Conservation (phyloP, 495 filamentous ascomycete species). For the Hyaloscypha bicolor region DNA sequence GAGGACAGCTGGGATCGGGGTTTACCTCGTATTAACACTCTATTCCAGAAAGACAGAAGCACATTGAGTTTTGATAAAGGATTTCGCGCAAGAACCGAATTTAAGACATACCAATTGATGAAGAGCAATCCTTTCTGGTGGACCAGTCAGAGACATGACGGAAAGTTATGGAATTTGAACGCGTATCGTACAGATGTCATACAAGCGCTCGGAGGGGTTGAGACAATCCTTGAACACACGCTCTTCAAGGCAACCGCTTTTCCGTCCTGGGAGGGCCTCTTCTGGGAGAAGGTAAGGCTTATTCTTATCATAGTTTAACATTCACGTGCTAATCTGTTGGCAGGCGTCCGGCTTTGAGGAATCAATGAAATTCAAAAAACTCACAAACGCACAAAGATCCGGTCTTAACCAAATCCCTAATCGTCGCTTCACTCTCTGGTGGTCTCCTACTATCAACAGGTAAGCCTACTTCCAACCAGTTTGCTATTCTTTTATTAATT, state of each 20-base stretch:
- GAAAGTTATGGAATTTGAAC: conserved; percentile 98
- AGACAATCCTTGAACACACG: conserved; percentile 98
- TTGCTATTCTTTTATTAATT: not conserved
- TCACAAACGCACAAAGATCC: conserved; percentile 96
- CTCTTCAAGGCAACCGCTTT: conserved; percentile 99
- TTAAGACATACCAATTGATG: conserved; percentile 98
- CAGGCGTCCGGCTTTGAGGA: conserved; percentile 55
- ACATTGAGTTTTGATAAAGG: conserved; percentile 99
- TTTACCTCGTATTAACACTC: conserved; percentile 96
- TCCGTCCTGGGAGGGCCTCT: conserved; percentile 97
- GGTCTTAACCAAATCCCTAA: conserved; percentile 99
- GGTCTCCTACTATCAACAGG: conserved; percentile 46
- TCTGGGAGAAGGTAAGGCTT: conserved; percentile 83
- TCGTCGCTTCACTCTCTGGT: conserved; percentile 98
- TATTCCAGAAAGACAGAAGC: conserved; percentile 99
- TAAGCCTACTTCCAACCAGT: not conserved
- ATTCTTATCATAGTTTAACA: no score
- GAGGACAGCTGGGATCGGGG: conserved; percentile 99
- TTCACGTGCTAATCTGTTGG: not conserved
- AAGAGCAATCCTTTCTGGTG: conserved; percentile 99
- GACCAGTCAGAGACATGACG: conserved; percentile 97
- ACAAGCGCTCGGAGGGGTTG: conserved; percentile 97
- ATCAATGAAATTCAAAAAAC: conserved; percentile 98
- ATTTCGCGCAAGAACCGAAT: conserved; percentile 93
- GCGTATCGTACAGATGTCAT: conserved; percentile 99